Percentiles rank a stretch among this genome's conserved stretches.
Conservation (phyloP, 768 basidiomycete genomes). For the Lactarius trivialis region DNA sequence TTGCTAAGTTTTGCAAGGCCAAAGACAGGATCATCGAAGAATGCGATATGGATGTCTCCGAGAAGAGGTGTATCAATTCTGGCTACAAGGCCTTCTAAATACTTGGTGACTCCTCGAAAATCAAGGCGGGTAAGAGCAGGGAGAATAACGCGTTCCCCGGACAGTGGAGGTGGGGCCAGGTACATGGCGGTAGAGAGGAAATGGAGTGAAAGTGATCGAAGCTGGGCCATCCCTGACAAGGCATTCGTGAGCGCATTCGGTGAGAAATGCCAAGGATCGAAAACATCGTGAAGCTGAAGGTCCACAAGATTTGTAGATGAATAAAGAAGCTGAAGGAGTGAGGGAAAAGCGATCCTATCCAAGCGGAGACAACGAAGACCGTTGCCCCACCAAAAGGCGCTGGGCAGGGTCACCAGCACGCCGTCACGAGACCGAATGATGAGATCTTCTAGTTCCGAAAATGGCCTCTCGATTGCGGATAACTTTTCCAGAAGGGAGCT, state of each 20-base stretch:
- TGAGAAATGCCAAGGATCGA: neutral
- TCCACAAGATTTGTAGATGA: neutral
- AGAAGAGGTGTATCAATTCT: neutral
- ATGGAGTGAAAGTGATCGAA: neutral
- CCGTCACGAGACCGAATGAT: neutral
- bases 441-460: neutral
- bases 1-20: neutral
- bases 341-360: neutral
- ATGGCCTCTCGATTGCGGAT: neutral
- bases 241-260: neutral
- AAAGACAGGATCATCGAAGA: neutral
- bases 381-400: neutral
- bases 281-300: neutral
- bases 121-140: neutral
- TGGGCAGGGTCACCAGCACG: neutral
- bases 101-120: neutral
- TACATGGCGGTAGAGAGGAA: neutral
- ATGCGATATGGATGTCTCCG: neutral
- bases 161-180: too few species aligned
- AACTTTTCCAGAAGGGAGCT: neutral
- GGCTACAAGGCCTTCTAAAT: neutral
- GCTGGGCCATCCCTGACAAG: neutral
- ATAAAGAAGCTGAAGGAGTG: neutral
- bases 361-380: neutral
- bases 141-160: neutral